A percentile compares a stretch with the other conserved stretches of the same genome.
Evolutionary conservation across 1,284 basidiomycete genomes (phyloP).

Genomic region (Ganoderma meredithae): DNA sequence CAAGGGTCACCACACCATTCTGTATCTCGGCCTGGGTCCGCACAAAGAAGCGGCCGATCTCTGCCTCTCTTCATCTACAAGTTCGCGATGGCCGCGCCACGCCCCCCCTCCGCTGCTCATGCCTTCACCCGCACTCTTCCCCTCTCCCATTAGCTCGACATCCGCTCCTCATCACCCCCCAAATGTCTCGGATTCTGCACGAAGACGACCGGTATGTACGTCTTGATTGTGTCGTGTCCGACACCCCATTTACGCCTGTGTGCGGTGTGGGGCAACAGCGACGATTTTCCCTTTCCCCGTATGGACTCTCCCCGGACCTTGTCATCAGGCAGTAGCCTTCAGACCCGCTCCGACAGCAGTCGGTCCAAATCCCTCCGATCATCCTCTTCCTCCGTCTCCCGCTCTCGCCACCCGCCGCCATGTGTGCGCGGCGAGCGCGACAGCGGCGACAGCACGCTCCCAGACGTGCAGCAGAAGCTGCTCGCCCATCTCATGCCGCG

Average conservation of each 20-base stretch:
- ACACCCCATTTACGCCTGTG: constrained; percentile 5
- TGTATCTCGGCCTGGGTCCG: constrained; percentile 30
- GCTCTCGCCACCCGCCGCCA: constrained; percentile 18
- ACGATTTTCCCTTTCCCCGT: constrained; percentile 35
- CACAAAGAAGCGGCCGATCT: constrained; percentile 33
- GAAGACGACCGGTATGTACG: constrained; percentile 26
- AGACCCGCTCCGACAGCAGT: constrained; percentile 27
- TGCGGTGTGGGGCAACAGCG: constrained; percentile 19
- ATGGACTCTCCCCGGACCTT: constrained; percentile 34
- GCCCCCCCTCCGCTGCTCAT: constrained; percentile 23
- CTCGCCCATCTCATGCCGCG: constrained; percentile 44
- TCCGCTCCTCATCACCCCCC: constrained; percentile 18
- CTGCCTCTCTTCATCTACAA: constrained; percentile 29
- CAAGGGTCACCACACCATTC: constrained; percentile 26
- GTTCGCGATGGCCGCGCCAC: constrained; percentile 31
- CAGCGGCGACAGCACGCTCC: constrained; percentile 24
- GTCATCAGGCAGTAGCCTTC: constrained; percentile 32
- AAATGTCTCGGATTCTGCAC: constrained; percentile 27
- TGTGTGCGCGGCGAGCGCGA: constrained; percentile 32
- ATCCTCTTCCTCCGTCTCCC: constrained; percentile 26
- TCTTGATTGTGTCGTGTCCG: constrained; percentile 4
- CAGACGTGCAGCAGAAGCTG: constrained; percentile 32
- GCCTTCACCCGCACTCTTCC: constrained; percentile 21
- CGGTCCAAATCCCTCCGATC: constrained; percentile 34
- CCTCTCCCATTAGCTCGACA: constrained; percentile 26